These are phyloP conservation scores for Austroboletus niveus DNA, from an alignment of 1,284 basidiomycete genomes.

Conservation along the genomic window DNA sequence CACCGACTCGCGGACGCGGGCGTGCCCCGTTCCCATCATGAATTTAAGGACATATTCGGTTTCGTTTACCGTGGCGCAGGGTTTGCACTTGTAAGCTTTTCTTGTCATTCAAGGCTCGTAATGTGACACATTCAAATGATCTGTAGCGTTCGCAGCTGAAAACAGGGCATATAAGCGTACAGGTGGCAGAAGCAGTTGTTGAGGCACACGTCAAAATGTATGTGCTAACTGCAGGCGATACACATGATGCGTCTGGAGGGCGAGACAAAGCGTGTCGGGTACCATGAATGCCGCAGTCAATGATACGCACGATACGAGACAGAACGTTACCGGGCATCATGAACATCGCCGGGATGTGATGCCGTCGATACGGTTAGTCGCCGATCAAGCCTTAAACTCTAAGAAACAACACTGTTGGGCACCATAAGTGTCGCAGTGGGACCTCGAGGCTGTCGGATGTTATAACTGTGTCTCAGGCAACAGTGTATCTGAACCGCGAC, in stretches of 20 bases:
- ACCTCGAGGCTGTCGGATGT: no score
- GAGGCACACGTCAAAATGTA: constrained; percentile 49
- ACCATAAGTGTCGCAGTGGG: no score
- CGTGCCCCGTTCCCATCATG: constrained; percentile 54
- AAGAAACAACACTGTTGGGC: no score
- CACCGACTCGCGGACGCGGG: constrained; percentile 39
- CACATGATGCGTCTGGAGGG: not conserved
- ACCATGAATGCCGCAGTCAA: no score
- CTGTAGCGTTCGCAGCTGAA: constrained; percentile 41
- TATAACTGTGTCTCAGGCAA: no score
- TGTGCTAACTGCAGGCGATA: constrained; percentile 16
- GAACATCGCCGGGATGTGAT: constrained; percentile 3
- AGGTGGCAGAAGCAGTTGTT: constrained; percentile 39
- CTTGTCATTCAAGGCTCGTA: not conserved
- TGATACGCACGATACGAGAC: no score
- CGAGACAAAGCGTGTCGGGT: not conserved
- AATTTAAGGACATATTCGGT: constrained; percentile 59
- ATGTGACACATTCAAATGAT: not conserved
- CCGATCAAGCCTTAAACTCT: no score
- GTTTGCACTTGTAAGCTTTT: constrained; percentile 51
- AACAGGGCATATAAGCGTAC: constrained; percentile 28
- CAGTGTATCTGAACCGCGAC: no score
- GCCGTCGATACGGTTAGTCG: not conserved
- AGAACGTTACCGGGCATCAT: not conserved
- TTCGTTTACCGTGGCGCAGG: constrained; percentile 52